phyloP scores from a whole-genome alignment of 1,284 basidiomycete species.

The Golubevia pallescens region DNA sequence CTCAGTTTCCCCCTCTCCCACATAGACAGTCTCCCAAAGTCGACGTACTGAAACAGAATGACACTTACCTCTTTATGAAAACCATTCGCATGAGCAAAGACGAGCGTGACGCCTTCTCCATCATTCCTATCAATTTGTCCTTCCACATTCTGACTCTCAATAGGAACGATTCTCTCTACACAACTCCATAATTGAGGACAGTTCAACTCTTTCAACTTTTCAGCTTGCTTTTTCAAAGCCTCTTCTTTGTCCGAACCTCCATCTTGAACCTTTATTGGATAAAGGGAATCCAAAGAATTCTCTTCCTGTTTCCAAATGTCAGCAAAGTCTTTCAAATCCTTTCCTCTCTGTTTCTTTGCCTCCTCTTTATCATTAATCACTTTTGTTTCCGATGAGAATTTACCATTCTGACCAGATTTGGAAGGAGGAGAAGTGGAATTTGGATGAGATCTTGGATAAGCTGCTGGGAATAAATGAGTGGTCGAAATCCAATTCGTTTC shows the following conservation, averaged over 20 bases:
- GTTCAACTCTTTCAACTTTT: no score
- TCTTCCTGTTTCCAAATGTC: no score
- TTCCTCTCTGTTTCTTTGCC: conserved; percentile 39
- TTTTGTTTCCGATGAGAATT: conserved; percentile 15
- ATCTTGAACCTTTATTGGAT: no score
- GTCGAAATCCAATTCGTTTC: conserved; percentile 66
- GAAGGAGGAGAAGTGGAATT: conserved; percentile 23
- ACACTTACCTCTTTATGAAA: conserved; percentile 77
- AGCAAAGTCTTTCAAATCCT: no score
- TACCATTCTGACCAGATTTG: conserved; percentile 13
- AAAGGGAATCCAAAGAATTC: no score
- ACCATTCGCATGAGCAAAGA: conserved; percentile 80
- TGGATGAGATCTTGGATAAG: conserved; percentile 70
- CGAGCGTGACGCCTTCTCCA: conserved; percentile 70
- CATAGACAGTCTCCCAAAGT: not conserved
- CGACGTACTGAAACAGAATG: not conserved
- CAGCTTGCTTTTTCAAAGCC: no score
- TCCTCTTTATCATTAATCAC: conserved; percentile 40
- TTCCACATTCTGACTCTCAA: conserved; percentile 11
- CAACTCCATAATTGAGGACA: conserved; percentile 13
- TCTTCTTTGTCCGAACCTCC: no score
- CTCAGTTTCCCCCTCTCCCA: not conserved
- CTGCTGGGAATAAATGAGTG: conserved; percentile 77
- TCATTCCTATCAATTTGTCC: conserved; percentile 8
- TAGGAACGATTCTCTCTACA: conserved; percentile 7